Evolutionary conservation across 2,329 filamentous ascomycete species (phyloP).

Genomic region (Colletotrichum scovillei): DNA sequence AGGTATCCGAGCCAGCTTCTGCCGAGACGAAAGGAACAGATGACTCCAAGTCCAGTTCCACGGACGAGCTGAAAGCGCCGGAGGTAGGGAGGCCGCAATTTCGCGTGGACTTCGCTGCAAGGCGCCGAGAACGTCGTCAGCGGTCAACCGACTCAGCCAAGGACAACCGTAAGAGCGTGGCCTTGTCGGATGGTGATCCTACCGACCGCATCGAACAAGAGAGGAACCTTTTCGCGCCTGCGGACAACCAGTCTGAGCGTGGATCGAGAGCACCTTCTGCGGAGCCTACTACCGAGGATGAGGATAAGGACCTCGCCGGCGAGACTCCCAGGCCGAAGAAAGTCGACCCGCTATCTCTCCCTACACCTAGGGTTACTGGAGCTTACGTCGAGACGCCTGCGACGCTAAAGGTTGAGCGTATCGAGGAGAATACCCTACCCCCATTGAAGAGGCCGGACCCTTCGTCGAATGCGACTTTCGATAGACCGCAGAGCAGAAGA

Average conservation of each 20-base stretch:
- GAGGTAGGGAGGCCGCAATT: slow-evolving; percentile 45
- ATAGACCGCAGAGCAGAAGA: slow-evolving; percentile 19
- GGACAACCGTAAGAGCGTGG: slow-evolving; percentile 60
- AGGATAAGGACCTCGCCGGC: slow-evolving; percentile 46
- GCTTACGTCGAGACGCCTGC: slow-evolving; percentile 69
- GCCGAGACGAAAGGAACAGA: not conserved
- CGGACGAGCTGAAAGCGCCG: not conserved
- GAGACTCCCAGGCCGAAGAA: slow-evolving; percentile 61
- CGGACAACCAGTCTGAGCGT: slow-evolving; percentile 66
- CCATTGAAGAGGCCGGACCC: slow-evolving; percentile 27
- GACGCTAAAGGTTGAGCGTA: slow-evolving; percentile 54
- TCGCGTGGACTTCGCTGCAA: slow-evolving; percentile 59
- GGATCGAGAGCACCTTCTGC: slow-evolving; percentile 65
- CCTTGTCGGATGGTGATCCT: slow-evolving; percentile 62
- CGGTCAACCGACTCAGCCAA: slow-evolving; percentile 59
- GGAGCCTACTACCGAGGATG: slow-evolving; percentile 47
- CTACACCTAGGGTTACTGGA: slow-evolving; percentile 65
- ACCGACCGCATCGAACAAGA: slow-evolving; percentile 68
- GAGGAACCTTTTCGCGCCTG: slow-evolving; percentile 65
- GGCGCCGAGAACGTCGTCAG: slow-evolving; percentile 53
- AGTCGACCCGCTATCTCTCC: slow-evolving; percentile 58
- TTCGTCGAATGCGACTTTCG: slow-evolving; percentile 3
- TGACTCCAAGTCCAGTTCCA: not conserved
- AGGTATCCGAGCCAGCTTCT: not conserved
- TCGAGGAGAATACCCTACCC: slow-evolving; percentile 40